phyloP scores from a whole-genome alignment of 805 yeast species.

The Candida ponderosae region DNA sequence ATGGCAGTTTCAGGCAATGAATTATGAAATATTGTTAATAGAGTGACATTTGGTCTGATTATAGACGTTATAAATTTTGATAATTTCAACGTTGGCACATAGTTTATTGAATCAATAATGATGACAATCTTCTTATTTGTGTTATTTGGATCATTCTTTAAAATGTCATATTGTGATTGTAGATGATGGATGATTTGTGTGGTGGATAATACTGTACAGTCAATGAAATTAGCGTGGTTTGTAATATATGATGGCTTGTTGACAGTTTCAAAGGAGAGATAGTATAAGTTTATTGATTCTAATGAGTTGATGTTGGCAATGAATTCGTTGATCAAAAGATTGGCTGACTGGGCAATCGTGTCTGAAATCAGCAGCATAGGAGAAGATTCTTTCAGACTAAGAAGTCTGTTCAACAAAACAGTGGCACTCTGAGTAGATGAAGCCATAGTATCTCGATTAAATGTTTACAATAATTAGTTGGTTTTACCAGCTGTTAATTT shows the following conservation, averaged over 20 bases:
- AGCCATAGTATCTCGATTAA: too few relatives aligned
- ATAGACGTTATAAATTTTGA: conserved; percentile 43
- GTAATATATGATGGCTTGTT: conserved; percentile 42
- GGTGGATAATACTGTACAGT: conserved; percentile 26
- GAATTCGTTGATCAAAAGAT: conserved; percentile 50
- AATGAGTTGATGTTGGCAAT: conserved; percentile 26
- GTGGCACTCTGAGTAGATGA: conserved; percentile 30
- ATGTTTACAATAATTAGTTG: too few relatives aligned
- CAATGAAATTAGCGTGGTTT: conserved; percentile 28
- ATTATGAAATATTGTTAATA: conserved; percentile 41
- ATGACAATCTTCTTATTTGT: conserved; percentile 30
- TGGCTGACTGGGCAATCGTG: conserved; percentile 61
- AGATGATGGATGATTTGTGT: conserved; percentile 19
- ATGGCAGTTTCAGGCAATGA: conserved; percentile 29
- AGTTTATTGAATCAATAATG: conserved; percentile 64
- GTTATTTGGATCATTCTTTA: conserved; percentile 1
- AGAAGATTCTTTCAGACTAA: conserved; percentile 63
- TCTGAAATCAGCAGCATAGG: conserved; percentile 71
- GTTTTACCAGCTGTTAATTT: too few relatives aligned
- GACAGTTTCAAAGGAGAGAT: conserved; percentile 62
- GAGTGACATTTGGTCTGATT: conserved; percentile 35
- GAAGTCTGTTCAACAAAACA: conserved; percentile 59
- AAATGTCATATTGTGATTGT: conserved; percentile 1
- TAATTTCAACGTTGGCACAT: conserved; percentile 36
- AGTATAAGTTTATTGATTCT: conserved; percentile 32